Percentiles rank a stretch among this genome's conserved stretches.
These are phyloP conservation scores for Daldinia eschscholtzii DNA, from an alignment of 2,329 filamentous ascomycete species.

Conservation along the genomic window DNA sequence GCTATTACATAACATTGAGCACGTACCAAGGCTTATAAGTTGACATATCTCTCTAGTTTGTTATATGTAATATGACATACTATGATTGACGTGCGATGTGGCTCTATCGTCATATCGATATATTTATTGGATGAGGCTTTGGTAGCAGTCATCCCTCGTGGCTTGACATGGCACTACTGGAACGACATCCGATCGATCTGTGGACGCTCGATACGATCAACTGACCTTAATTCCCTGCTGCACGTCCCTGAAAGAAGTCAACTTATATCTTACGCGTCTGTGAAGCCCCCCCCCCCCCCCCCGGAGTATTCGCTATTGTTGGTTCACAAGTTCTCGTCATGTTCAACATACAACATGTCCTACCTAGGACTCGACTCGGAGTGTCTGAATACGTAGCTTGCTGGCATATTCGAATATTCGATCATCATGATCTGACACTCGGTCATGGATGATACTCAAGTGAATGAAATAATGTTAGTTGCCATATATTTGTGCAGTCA, in stretches of 20 bases:
- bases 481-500: background rate
- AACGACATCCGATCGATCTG: constrained; percentile 11
- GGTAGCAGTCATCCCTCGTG: background rate
- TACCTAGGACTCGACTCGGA: background rate
- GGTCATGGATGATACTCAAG: background rate
- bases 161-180: constrained; percentile 10
- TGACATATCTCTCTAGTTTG: background rate
- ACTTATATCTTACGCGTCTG: constrained; percentile 9
- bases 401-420: background rate
- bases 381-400: background rate
- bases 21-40: background rate
- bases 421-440: background rate
- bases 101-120: background rate
- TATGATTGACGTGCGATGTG: background rate
- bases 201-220: background rate
- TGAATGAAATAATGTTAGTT: background rate
- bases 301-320: background rate
- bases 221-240: background rate
- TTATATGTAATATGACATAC: background rate
- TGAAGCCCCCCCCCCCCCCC: background rate
- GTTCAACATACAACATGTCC: background rate
- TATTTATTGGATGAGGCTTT: constrained; percentile 2
- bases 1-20: background rate
- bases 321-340: background rate
- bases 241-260: background rate